Conservation (phyloP, 176 grass and related monocot genomes). For the Alopecurus myosuroides region DNA sequence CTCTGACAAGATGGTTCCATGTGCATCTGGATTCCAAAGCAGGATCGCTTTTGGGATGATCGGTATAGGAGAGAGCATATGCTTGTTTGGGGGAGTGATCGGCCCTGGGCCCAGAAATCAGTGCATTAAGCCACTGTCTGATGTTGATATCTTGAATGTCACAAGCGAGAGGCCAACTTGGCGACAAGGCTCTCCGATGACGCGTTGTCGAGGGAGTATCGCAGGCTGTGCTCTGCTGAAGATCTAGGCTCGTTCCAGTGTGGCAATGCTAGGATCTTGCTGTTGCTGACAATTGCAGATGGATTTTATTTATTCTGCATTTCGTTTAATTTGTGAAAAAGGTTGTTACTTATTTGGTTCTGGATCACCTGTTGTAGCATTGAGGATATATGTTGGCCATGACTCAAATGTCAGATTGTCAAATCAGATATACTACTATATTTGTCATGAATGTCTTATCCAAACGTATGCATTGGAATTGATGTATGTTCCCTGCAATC, state of each 20-base stretch:
- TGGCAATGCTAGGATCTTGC: neutral
- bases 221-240: constrained; percentile 79
- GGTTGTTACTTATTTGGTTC: constrained; percentile 14
- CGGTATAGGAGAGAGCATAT: constrained; percentile 72
- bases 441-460: constrained; percentile 17
- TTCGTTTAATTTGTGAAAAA: constrained; percentile 24
- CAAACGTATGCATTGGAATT: neutral
- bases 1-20: constrained; percentile 79
- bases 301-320: constrained; percentile 12
- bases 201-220: constrained; percentile 74
- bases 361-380: constrained; percentile 12
- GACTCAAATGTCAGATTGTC: constrained; percentile 3
- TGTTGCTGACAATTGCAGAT: constrained; percentile 12
- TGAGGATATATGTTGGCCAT: neutral
- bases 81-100: constrained; percentile 84
- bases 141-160: constrained; percentile 88
- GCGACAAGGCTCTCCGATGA: constrained; percentile 79
- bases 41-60: constrained; percentile 92
- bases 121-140: constrained; percentile 79
- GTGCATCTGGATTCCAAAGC: constrained; percentile 87
- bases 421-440: constrained; percentile 8
- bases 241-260: constrained; percentile 42
- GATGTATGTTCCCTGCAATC: neutral
- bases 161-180: constrained; percentile 76
- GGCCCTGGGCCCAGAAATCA: constrained; percentile 93